Percentiles rank a stretch among this genome's conserved stretches.
Conservation (phyloP, 192 early-diverging fungal genomes). For the Fimicolochytrium jonesii region DNA sequence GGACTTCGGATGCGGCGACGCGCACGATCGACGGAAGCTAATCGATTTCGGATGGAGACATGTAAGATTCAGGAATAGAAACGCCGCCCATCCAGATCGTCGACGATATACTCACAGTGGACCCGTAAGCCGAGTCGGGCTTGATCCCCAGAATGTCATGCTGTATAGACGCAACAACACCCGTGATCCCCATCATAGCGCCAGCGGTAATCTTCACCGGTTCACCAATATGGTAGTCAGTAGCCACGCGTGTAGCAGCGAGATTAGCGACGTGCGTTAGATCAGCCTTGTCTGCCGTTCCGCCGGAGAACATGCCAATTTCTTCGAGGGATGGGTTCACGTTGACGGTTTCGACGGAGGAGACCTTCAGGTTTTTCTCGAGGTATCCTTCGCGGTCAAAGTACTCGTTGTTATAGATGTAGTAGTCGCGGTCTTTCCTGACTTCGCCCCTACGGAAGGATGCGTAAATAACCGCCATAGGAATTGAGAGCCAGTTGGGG, state of each 20-base stretch:
- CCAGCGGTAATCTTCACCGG: constrained; percentile 82
- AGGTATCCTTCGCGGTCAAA: constrained; percentile 73
- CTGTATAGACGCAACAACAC: constrained; percentile 71
- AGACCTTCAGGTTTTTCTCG: constrained; percentile 66
- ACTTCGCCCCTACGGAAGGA: constrained; percentile 16
- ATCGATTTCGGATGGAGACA: no score
- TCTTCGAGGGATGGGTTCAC: constrained; percentile 91
- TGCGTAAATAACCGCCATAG: not conserved
- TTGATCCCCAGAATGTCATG: constrained; percentile 67
- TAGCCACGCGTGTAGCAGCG: constrained; percentile 14
- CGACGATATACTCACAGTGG: no score
- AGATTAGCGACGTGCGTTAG: constrained; percentile 18
- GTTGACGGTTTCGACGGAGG: constrained; percentile 48
- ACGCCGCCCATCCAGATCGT: no score
- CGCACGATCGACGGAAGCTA: constrained; percentile 14
- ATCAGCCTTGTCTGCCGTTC: constrained; percentile 50
- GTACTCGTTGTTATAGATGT: constrained; percentile 31
- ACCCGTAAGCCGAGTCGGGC: constrained; percentile 38
- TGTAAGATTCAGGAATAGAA: no score
- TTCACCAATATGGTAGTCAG: constrained; percentile 68
- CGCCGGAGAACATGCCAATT: constrained; percentile 75
- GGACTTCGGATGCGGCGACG: constrained; percentile 55
- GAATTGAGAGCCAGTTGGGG: not conserved
- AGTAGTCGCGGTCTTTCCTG: constrained; percentile 16
- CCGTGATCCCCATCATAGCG: constrained; percentile 72